phyloP scores from a whole-genome alignment of 192 early-diverging fungal species.

The Coemansia sp. region DNA sequence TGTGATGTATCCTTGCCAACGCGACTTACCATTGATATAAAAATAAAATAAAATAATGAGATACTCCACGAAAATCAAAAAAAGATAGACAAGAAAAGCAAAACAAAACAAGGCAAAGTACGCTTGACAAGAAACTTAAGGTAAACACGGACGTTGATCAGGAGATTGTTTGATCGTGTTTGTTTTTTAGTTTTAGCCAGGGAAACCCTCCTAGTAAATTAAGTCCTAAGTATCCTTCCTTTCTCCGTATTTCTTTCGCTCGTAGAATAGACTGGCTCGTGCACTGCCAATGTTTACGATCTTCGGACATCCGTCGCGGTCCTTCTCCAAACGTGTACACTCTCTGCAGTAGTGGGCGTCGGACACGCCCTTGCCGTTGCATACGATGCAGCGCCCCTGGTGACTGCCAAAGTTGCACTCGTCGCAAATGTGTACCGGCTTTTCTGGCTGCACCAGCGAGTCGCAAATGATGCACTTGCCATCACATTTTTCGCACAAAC shows the following conservation, averaged over 20 bases:
- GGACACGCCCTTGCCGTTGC: constrained; percentile 83
- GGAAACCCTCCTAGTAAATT: background rate
- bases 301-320: constrained; percentile 96
- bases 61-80: background rate
- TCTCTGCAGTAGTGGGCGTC: constrained; percentile 95
- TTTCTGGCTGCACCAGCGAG: constrained; percentile 88
- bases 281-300: constrained; percentile 94
- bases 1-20: background rate
- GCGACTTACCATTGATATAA: background rate
- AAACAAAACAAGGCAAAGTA: background rate
- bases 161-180: background rate
- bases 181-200: no score
- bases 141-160: background rate
- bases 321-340: constrained; percentile 89
- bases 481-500: constrained; percentile 63
- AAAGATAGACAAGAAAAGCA: background rate
- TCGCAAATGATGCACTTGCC: constrained; percentile 97
- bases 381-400: constrained; percentile 89
- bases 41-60: background rate
- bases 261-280: constrained; percentile 90
- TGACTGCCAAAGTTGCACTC: constrained; percentile 95
- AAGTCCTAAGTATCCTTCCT: background rate
- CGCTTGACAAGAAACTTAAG: background rate
- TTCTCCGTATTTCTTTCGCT: constrained; percentile 84
- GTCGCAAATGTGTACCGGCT: constrained; percentile 88